These are phyloP conservation scores for Auricularia auricula-judae DNA, from an alignment of 768 basidiomycete genomes.

Conservation along the genomic window DNA sequence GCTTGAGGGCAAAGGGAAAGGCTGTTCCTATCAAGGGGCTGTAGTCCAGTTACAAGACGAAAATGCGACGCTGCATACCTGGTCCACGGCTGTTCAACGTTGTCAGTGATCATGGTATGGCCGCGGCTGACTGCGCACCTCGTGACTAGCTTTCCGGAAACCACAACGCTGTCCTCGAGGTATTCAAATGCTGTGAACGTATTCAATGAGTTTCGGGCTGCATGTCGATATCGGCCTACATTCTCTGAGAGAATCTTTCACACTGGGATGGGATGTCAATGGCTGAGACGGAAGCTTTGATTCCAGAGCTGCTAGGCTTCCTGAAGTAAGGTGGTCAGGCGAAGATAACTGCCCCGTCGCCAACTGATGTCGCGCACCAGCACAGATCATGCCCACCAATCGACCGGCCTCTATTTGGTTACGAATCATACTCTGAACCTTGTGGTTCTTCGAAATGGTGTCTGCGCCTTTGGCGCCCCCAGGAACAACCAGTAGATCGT, in stretches of 20 bases:
- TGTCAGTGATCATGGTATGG: not conserved
- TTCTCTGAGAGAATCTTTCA: conserved; percentile 46
- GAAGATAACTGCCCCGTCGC: not conserved
- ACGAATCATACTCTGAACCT: conserved; percentile 53
- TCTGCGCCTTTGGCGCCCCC: conserved; percentile 73
- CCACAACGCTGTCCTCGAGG: conserved; percentile 59
- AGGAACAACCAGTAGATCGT: conserved; percentile 62
- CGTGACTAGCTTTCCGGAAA: conserved; percentile 65
- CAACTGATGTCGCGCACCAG: conserved; percentile 33
- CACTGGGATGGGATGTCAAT: conserved; percentile 70
- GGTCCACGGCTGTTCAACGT: conserved; percentile 53
- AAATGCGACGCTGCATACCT: conserved; percentile 26
- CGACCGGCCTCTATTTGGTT: conserved; percentile 43
- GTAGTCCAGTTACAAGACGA: no score
- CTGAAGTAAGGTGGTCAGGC: conserved; percentile 22
- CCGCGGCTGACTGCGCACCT: conserved; percentile 33
- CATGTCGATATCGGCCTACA: conserved; percentile 23
- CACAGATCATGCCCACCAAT: conserved; percentile 76
- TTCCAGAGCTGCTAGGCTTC: conserved; percentile 57
- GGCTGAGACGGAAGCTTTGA: conserved; percentile 50
- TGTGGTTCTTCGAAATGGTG: conserved; percentile 47
- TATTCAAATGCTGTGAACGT: conserved; percentile 53
- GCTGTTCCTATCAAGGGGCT: conserved; percentile 40
- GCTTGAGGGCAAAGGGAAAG: conserved; percentile 68
- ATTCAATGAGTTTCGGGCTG: no score